Percentiles rank a stretch among this genome's conserved stretches.
Evolutionary conservation across 176 grass and related monocot genomes (phyloP).

Genomic region (Oryza australiensis): DNA sequence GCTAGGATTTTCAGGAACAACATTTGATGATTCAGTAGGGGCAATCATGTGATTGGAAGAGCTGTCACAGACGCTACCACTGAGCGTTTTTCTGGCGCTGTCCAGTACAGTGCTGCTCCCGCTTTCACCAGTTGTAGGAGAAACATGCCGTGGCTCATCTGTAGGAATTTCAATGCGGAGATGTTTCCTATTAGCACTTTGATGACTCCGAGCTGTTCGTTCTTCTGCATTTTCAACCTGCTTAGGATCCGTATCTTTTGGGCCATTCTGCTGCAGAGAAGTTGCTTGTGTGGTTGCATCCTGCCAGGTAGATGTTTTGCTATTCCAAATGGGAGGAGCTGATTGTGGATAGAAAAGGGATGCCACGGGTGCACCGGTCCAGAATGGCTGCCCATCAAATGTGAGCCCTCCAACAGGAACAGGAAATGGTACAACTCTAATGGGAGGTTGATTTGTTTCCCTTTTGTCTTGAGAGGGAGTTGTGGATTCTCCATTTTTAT

Average conservation of each 20-base stretch:
- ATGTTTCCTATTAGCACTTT: constrained; percentile 32
- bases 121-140: constrained; percentile 52
- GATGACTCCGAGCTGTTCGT: constrained; percentile 7
- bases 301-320: constrained; percentile 33
- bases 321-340: constrained; percentile 50
- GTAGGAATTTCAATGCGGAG: constrained; percentile 31
- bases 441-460: constrained; percentile 42
- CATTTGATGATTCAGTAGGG: constrained; percentile 32
- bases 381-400: constrained; percentile 55
- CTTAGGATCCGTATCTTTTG: constrained; percentile 22
- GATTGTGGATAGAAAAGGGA: constrained; percentile 52
- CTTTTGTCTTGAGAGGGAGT: constrained; percentile 46
- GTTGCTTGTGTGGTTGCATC: constrained; percentile 32
- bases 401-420: constrained; percentile 64
- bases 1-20: constrained; percentile 29
- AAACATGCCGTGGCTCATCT: constrained; percentile 43
- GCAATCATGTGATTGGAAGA: constrained; percentile 28
- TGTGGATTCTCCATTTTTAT: constrained; percentile 33
- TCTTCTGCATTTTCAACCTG: constrained; percentile 27
- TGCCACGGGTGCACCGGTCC: constrained; percentile 35
- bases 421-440: constrained; percentile 72
- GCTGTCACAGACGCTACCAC: constrained; percentile 38
- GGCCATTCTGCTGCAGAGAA: constrained; percentile 37
- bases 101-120: constrained; percentile 38
- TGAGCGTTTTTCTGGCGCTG: constrained; percentile 36